phyloP scores from a whole-genome alignment of 495 filamentous ascomycete genomes.

The Achaetomiella virescens region DNA sequence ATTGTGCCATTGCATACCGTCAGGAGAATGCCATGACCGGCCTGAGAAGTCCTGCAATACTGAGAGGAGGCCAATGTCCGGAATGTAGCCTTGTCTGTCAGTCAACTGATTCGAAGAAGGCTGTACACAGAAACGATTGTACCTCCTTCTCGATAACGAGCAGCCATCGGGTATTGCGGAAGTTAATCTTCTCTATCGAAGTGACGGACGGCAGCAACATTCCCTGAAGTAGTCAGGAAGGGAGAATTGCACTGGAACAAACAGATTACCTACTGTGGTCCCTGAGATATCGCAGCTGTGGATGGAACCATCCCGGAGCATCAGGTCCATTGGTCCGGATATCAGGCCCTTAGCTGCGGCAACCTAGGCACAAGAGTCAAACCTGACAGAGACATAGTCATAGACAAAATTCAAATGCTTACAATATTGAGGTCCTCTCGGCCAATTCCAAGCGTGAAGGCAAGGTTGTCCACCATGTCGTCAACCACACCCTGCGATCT shows the following conservation, averaged over 20 bases:
- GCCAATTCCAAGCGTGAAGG: slow-evolving; percentile 63
- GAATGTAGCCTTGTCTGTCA: slow-evolving; percentile 66
- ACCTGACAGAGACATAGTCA: neutral
- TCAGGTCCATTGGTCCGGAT: slow-evolving; percentile 25
- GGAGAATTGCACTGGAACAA: no score
- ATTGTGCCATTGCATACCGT: slow-evolving; percentile 18
- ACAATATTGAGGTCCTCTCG: slow-evolving; percentile 62
- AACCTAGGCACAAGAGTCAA: slow-evolving; percentile 32
- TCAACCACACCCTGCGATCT: slow-evolving; percentile 69
- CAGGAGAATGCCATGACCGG: slow-evolving; percentile 27
- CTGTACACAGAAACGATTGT: neutral
- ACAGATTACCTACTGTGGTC: neutral
- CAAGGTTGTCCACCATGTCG: slow-evolving; percentile 73
- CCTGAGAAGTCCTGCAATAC: slow-evolving; percentile 14
- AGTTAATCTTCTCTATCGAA: slow-evolving; percentile 48
- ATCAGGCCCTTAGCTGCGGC: slow-evolving; percentile 50
- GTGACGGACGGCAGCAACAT: slow-evolving; percentile 57
- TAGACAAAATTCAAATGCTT: slow-evolving; percentile 16
- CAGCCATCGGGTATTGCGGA: slow-evolving; percentile 59
- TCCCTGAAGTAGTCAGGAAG: slow-evolving; percentile 43
- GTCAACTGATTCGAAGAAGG: neutral
- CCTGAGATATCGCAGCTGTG: slow-evolving; percentile 21
- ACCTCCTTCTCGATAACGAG: slow-evolving; percentile 92
- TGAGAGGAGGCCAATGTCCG: slow-evolving; percentile 38
- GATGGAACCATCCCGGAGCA: slow-evolving; percentile 20